These are phyloP conservation scores for Microbotryomycetes sp. DNA, from an alignment of 1,284 basidiomycete genomes.

Conservation along the genomic window DNA sequence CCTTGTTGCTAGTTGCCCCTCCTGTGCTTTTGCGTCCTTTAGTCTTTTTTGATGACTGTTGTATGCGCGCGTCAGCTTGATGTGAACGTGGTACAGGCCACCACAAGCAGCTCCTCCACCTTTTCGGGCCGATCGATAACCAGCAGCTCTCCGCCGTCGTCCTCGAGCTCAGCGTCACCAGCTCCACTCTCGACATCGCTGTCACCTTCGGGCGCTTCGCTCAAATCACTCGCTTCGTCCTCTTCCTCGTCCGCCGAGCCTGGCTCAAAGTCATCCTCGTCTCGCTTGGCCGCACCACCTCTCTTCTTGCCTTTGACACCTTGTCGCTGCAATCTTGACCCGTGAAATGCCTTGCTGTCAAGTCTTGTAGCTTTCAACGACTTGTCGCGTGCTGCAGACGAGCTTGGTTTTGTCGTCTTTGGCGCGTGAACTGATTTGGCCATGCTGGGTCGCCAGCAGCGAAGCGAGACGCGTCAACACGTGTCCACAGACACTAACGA, in stretches of 20 bases:
- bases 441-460: no score
- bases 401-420: neutral
- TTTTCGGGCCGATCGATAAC: neutral
- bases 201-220: neutral
- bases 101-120: no score
- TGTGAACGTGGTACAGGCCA: no score
- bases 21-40: neutral
- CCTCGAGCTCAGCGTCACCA: neutral
- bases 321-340: no score
- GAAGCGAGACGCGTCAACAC: no score
- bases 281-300: neutral
- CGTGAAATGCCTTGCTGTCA: neutral
- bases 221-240: neutral
- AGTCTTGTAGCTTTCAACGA: neutral
- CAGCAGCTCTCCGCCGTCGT: neutral
- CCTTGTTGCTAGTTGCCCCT: neutral
- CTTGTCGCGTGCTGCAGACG: neutral
- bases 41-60: neutral
- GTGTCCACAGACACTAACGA: no score
- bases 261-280: neutral
- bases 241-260: neutral
- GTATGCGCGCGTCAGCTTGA: neutral
- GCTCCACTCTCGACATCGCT: neutral
- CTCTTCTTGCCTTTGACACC: neutral
- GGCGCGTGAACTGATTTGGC: no score